Evolutionary conservation across 441 rosid genomes (phyloP), one percentile per base, ranked within the genome.

Genomic region (Croton setiger): DNA sequence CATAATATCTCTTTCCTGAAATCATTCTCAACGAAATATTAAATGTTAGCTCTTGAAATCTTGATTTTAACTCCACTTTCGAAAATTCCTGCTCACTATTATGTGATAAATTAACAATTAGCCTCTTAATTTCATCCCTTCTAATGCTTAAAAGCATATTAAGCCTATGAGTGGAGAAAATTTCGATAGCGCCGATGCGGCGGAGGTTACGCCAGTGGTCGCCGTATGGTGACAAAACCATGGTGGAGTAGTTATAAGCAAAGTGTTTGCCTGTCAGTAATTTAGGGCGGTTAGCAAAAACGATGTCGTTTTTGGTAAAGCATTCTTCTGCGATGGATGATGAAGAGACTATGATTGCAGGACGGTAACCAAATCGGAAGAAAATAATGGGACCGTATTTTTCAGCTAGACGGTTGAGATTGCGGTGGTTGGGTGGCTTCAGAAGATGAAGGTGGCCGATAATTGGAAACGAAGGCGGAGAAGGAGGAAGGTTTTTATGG

Each of bases 151-250:
- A 14, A 36, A 81, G 75, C 23, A 23, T 33, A 41, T 68, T 78
- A 23, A 86, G 82, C 18, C 86, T 74, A 60, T 63, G 63, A 5
- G 76, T 4, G 0, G 88, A 84, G 71, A 86, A 74, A 3, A 86
- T 61, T 55, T 84, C 81, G 10, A 39, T 61, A 33, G 65, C 12
- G 1, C 33, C 27, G 31, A 91, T 73, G 51, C 88, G 87, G 31
- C 92, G 88, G 55, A 87, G 90, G 76, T 82, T 89, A 15, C 90
- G 81, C 93, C 92, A 87, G 69, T 86, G 89, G 27, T 67, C 53
- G 14, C 70, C 70, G 18, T 67, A 55, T 0, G 62, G 47, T 9
- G 70, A 47, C 4, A 59, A 12, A 10, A 47, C 59, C 27, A 65
- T 36, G 48, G 69, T 51, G 18, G 69, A 33, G 57, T 18, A 33